Evolutionary conservation across 2,329 filamentous ascomycete genomes (phyloP).

Genomic region (Sphaerulina populicola): DNA sequence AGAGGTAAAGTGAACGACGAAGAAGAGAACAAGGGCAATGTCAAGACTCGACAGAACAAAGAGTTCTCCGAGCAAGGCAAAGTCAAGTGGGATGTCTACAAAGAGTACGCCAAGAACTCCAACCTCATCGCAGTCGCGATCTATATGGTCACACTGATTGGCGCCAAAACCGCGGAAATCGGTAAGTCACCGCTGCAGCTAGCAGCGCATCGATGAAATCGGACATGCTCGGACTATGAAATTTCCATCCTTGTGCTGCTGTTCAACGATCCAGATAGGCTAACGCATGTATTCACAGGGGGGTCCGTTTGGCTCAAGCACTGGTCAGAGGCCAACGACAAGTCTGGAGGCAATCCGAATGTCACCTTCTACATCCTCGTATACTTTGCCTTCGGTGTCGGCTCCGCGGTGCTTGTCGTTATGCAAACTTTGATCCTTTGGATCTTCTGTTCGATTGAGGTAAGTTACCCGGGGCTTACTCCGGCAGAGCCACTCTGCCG

Average conservation of each 20-base stretch:
- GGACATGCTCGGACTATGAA: slow-evolving; percentile 21
- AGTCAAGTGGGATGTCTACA: slow-evolving; percentile 93
- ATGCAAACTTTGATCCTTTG: slow-evolving; percentile 89
- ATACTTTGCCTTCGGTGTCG: slow-evolving; percentile 91
- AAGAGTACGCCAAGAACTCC: slow-evolving; percentile 89
- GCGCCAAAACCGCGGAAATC: slow-evolving; percentile 73
- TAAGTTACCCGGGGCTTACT: slow-evolving; percentile 36
- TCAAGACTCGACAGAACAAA: slow-evolving; percentile 77
- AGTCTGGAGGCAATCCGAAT: slow-evolving; percentile 58
- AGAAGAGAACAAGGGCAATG: slow-evolving; percentile 47
- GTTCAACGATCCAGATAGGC: slow-evolving; percentile 12
- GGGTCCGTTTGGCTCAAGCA: slow-evolving; percentile 88
- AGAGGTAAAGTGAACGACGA: slow-evolving; percentile 79
- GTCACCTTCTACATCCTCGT: slow-evolving; percentile 88
- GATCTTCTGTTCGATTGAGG: slow-evolving; percentile 99
- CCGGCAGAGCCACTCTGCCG: slow-evolving; percentile 4
- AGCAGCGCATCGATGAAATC: slow-evolving; percentile 1
- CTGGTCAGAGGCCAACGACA: slow-evolving; percentile 76
- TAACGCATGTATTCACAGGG: slow-evolving; percentile 39
- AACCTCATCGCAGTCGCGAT: slow-evolving; percentile 75
- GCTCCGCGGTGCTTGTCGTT: slow-evolving; percentile 74
- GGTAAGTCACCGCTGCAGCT: slow-evolving; percentile 43
- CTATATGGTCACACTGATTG: slow-evolving; percentile 68
- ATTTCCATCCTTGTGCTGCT: slow-evolving; percentile 4
- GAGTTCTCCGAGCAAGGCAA: slow-evolving; percentile 91